Conservation (phyloP, 371 early-diverging fungal genomes). For the Mucor circinelloides region DNA sequence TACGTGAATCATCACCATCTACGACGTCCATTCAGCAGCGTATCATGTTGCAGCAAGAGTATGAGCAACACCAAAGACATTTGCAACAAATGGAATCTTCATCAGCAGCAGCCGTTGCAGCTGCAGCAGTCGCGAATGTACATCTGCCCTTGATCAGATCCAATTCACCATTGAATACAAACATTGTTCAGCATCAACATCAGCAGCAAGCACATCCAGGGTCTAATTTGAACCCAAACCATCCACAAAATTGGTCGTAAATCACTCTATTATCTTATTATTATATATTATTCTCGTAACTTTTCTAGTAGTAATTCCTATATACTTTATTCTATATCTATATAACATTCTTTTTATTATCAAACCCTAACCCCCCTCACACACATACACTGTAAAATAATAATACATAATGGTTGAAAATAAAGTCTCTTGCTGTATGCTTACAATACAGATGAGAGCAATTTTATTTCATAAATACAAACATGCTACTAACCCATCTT, state of each 20-base stretch:
- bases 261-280: background rate
- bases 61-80: conserved; percentile 17
- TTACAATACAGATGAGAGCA: background rate
- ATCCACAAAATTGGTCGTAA: conserved; percentile 18
- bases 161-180: background rate
- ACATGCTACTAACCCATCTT: background rate
- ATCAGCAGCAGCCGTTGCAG: background rate
- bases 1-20: background rate
- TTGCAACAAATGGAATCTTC: background rate
- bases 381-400: conserved; percentile 1
- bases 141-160: conserved; percentile 15
- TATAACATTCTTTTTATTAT: background rate
- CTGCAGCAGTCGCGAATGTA: background rate
- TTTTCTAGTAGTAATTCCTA: background rate
- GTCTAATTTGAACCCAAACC: background rate
- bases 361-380: background rate
- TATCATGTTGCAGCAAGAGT: conserved; percentile 20
- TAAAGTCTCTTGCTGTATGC: too few relatives aligned
- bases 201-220: background rate
- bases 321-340: background rate
- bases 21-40: conserved; percentile 5
- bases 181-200: background rate
- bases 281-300: conserved; percentile 4
- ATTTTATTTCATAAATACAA: background rate
- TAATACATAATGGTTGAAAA: background rate